Conservation (phyloP, 495 filamentous ascomycete species). For the Penicillium paradoxum region DNA sequence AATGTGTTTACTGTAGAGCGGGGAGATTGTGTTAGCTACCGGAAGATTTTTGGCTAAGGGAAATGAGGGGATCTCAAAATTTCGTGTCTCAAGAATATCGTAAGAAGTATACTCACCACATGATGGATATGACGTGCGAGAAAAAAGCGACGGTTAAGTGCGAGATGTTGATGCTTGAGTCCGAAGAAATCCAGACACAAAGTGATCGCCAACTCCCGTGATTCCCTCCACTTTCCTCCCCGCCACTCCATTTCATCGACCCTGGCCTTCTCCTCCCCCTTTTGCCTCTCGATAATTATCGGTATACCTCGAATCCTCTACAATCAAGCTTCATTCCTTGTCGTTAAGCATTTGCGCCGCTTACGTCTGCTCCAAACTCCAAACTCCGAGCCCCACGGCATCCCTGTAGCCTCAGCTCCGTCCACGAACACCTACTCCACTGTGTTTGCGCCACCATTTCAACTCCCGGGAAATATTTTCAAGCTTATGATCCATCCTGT, state of each 20-base stretch:
- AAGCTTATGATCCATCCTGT: slow-evolving; percentile 32
- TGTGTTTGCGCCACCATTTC: not conserved
- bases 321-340: not conserved
- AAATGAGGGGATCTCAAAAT: not conserved
- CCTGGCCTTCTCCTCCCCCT: slow-evolving; percentile 9
- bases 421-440: slow-evolving; percentile 5
- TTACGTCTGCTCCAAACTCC: slow-evolving; percentile 1
- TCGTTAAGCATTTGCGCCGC: slow-evolving; percentile 15
- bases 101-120: slow-evolving; percentile 48
- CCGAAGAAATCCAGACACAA: slow-evolving; percentile 21
- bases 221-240: slow-evolving; percentile 31
- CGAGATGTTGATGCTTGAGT: slow-evolving; percentile 8
- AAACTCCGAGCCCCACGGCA: slow-evolving; percentile 1
- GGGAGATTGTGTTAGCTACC: slow-evolving; percentile 8
- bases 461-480: slow-evolving; percentile 1
- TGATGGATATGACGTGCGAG: slow-evolving; percentile 6
- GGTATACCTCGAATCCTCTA: not conserved
- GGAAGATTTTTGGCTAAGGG: not conserved
- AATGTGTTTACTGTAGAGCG: slow-evolving; percentile 73
- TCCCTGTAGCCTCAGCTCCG: slow-evolving; percentile 10
- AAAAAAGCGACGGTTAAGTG: not conserved
- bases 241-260: slow-evolving; percentile 21
- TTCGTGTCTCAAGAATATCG: not conserved
- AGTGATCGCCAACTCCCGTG: slow-evolving; percentile 27
- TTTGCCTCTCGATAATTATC: not conserved